Evolutionary conservation across 352 stramenopile species (phyloP).

Genomic region (Pythium apleroticum): DNA sequence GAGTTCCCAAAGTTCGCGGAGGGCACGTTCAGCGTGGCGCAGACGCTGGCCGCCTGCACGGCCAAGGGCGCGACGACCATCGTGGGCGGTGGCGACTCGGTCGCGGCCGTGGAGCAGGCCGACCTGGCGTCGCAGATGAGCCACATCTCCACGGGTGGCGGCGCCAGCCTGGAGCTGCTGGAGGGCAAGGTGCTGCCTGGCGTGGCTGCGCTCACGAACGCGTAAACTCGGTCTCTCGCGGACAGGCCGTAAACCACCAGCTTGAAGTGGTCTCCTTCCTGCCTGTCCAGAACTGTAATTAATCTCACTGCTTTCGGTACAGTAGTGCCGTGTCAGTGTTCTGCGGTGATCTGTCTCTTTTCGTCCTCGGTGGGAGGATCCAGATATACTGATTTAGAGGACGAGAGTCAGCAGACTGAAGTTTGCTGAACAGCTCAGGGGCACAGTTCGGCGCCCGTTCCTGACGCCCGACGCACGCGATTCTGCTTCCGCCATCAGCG

Average conservation of each 20-base stretch:
- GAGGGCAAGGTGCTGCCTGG: constrained; percentile 98
- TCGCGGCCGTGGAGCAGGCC: constrained; percentile 94
- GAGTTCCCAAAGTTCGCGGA: constrained; percentile 96
- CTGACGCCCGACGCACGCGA: background rate
- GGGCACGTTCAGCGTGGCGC: constrained; percentile 92
- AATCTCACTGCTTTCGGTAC: background rate
- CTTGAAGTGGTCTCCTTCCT: background rate
- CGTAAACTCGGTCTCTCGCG: background rate
- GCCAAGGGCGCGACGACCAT: constrained; percentile 82
- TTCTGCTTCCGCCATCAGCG: constrained; percentile 1
- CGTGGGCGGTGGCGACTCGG: constrained; percentile 95
- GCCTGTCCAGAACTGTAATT: background rate
- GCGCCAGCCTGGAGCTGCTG: constrained; percentile 98
- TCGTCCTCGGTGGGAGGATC: background rate
- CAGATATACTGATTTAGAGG: background rate
- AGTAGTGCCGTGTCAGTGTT: background rate
- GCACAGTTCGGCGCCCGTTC: constrained; percentile 2
- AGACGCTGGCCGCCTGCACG: constrained; percentile 91
- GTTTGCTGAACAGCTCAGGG: background rate
- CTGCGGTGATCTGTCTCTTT: background rate
- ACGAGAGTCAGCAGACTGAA: background rate
- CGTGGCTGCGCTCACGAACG: constrained; percentile 93
- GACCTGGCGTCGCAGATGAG: constrained; percentile 92
- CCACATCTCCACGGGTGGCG: constrained; percentile 98
- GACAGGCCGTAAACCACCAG: background rate